Conservation (phyloP, 2,329 filamentous ascomycete genomes). For the Verticillium dahliae region DNA sequence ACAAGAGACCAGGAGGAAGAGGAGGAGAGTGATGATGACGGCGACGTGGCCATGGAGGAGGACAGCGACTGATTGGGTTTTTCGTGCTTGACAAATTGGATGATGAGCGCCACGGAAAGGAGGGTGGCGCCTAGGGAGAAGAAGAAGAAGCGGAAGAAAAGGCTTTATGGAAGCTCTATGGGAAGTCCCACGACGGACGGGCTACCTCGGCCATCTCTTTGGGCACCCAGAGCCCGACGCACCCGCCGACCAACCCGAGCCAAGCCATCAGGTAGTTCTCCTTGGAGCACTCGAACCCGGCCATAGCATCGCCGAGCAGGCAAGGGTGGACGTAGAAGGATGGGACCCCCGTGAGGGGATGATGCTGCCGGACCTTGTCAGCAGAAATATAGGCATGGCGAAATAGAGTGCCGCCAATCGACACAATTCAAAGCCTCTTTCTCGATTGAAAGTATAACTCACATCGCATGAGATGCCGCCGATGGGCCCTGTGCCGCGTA, state of each 20-base stretch:
- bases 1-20: slow-evolving; percentile 62
- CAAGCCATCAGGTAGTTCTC: slow-evolving; percentile 77
- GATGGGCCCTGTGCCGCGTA: slow-evolving; percentile 56
- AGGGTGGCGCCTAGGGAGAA: not conserved
- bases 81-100: not conserved
- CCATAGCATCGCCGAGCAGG: slow-evolving; percentile 76
- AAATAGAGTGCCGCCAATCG: slow-evolving; percentile 20
- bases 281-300: slow-evolving; percentile 52
- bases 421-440: slow-evolving; percentile 20
- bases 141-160: not conserved
- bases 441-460: slow-evolving; percentile 30
- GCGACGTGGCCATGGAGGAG: slow-evolving; percentile 63
- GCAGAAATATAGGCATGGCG: slow-evolving; percentile 11
- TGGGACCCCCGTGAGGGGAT: slow-evolving; percentile 72
- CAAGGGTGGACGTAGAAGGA: slow-evolving; percentile 93
- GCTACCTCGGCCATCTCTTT: slow-evolving; percentile 51
- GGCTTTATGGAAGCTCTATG: not conserved
- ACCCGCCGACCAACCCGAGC: slow-evolving; percentile 79
- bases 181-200: not conserved
- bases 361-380: slow-evolving; percentile 51
- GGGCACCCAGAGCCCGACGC: slow-evolving; percentile 73
- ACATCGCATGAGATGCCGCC: slow-evolving; percentile 74
- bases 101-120: not conserved
- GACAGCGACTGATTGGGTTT: slow-evolving; percentile 51
- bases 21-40: slow-evolving; percentile 64